Percentiles rank a stretch among this genome's conserved stretches.
Evolutionary conservation across 805 yeast genomes (phyloP).

Genomic region (Spathaspora passalidarum): DNA sequence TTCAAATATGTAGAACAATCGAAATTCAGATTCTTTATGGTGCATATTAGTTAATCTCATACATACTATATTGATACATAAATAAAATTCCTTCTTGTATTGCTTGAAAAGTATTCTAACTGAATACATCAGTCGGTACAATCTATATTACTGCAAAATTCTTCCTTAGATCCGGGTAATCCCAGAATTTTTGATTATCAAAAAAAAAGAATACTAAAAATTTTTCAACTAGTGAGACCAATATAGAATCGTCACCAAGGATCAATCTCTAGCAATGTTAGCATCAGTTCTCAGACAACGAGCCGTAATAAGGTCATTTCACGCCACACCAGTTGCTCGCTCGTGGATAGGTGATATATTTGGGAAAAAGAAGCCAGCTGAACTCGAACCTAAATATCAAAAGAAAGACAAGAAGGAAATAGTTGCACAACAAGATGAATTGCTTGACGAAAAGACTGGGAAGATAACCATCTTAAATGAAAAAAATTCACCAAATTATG

Average conservation of each 20-base stretch:
- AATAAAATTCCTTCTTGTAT: no score
- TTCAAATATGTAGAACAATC: no score
- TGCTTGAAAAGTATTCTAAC: no score
- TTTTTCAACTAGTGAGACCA: not conserved
- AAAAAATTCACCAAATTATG: slow-evolving; percentile 30
- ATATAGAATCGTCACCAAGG: not conserved
- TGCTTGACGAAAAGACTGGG: slow-evolving; percentile 26
- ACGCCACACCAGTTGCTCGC: not conserved
- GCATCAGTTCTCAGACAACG: not conserved
- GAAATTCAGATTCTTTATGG: no score
- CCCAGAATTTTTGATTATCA: not conserved
- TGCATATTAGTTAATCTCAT: no score
- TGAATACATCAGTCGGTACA: no score
- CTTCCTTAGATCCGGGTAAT: not conserved
- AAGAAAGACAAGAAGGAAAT: slow-evolving; percentile 29
- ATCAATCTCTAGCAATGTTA: not conserved
- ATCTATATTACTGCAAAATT: not conserved
- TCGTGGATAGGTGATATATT: slow-evolving; percentile 31
- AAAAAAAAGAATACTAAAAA: not conserved
- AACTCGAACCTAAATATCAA: not conserved
- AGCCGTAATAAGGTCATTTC: not conserved
- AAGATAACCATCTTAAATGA: slow-evolving; percentile 35
- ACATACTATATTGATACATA: no score
- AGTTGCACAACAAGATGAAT: slow-evolving; percentile 36
- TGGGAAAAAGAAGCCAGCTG: slow-evolving; percentile 20